phyloP scores from a whole-genome alignment of 1,284 basidiomycete species.

The Marasmius tenuissimus region DNA sequence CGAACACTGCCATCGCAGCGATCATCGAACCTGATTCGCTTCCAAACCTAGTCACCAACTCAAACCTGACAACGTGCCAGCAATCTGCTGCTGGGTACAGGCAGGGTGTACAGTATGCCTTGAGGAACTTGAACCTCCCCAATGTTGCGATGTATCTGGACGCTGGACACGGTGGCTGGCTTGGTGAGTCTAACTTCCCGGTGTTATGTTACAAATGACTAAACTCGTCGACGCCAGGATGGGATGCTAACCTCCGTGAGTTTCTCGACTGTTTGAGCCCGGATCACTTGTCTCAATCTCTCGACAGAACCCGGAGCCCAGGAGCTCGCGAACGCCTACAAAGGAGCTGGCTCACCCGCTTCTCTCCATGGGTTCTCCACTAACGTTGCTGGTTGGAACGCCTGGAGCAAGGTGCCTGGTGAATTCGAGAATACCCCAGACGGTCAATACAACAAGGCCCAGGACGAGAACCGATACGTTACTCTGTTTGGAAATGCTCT shows the following conservation, averaged over 20 bases:
- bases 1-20: conserved; percentile 40
- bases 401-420: conserved; percentile 6
- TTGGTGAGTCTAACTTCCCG: conserved; percentile 22
- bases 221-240: background rate
- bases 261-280: conserved; percentile 26
- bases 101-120: conserved; percentile 38
- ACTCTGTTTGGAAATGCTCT: conserved; percentile 6
- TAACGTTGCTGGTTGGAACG: conserved; percentile 12
- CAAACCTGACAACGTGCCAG: conserved; percentile 38
- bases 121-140: conserved; percentile 36
- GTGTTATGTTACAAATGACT: too few species aligned
- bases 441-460: conserved; percentile 10
- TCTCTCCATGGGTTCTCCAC: conserved; percentile 39
- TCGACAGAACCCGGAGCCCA: conserved; percentile 33
- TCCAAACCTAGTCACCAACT: conserved; percentile 42
- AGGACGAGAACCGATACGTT: conserved; percentile 10
- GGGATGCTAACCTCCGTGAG: background rate
- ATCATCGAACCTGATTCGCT: conserved; percentile 46
- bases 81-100: conserved; percentile 8
- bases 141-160: conserved; percentile 40
- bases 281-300: conserved; percentile 23
- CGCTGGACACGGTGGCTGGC: conserved; percentile 46
- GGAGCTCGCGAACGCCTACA: conserved; percentile 37
- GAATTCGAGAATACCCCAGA: conserved; percentile 8
- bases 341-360: conserved; percentile 31